Percentiles rank a stretch among this genome's conserved stretches.
phyloP scores from a whole-genome alignment of 2,329 filamentous ascomycete species.

The Orbilia blumenaviensis region DNA sequence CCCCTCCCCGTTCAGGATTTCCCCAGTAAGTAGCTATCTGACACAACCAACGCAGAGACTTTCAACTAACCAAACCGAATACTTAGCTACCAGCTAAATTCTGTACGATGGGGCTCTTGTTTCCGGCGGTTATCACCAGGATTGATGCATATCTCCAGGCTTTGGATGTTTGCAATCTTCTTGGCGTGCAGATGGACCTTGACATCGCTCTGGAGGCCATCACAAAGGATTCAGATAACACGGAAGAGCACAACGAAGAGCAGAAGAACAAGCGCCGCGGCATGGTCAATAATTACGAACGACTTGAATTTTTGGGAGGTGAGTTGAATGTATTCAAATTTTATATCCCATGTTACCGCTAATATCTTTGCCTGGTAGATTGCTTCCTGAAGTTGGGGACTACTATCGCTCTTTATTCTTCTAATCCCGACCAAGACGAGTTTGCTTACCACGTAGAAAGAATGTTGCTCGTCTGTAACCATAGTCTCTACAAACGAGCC shows the following conservation, averaged over 20 bases:
- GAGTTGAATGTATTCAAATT: neutral
- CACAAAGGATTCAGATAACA: slow-evolving; percentile 90
- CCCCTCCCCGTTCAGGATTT: slow-evolving; percentile 79
- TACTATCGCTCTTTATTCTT: slow-evolving; percentile 82
- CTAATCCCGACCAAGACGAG: slow-evolving; percentile 80
- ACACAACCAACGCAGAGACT: neutral
- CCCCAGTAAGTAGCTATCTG: slow-evolving; percentile 68
- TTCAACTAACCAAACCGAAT: neutral
- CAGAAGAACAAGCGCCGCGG: slow-evolving; percentile 79
- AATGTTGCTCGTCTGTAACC: slow-evolving; percentile 91
- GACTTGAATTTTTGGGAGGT: slow-evolving; percentile 84
- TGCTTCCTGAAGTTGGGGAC: slow-evolving; percentile 94
- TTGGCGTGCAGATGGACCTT: slow-evolving; percentile 70
- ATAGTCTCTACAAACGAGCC: slow-evolving; percentile 83
- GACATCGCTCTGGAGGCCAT: slow-evolving; percentile 83
- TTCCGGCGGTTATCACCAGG: slow-evolving; percentile 85
- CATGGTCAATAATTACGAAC: slow-evolving; percentile 95
- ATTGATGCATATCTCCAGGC: slow-evolving; percentile 84
- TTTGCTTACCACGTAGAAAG: slow-evolving; percentile 88
- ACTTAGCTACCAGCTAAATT: slow-evolving; percentile 72
- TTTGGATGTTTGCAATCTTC: slow-evolving; percentile 73
- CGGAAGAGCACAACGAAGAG: slow-evolving; percentile 74
- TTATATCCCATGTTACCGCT: neutral
- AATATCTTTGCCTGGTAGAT: slow-evolving; percentile 64
- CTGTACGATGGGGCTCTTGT: slow-evolving; percentile 76